A percentile compares a stretch with the other conserved stretches of the same genome.
Conservation (phyloP, 2,329 filamentous ascomycete species). For the Arthrobotrys musiformis region DNA sequence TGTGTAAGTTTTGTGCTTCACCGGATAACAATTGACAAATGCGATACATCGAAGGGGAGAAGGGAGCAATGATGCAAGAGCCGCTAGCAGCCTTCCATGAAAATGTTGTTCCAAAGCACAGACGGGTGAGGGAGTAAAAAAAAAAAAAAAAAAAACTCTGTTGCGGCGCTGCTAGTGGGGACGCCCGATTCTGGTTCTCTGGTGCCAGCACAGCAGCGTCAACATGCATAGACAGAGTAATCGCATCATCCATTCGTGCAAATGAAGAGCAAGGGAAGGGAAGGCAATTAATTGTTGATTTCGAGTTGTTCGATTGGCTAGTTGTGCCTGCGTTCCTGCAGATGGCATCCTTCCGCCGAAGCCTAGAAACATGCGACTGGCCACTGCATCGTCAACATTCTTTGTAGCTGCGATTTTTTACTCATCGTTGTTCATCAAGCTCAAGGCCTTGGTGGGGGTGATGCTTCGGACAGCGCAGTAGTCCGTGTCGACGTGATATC, state of each 20-base stretch:
- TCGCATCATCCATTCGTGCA: slow-evolving; percentile 45
- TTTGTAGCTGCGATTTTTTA: slow-evolving; percentile 32
- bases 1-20: slow-evolving; percentile 43
- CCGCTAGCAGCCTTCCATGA: not conserved
- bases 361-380: slow-evolving; percentile 3
- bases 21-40: slow-evolving; percentile 47
- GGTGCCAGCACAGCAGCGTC: slow-evolving; percentile 54
- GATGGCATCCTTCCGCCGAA: slow-evolving; percentile 8
- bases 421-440: not conserved
- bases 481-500: not conserved
- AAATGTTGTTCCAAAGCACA: slow-evolving; percentile 6
- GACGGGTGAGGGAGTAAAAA: slow-evolving; percentile 5
- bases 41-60: slow-evolving; percentile 13
- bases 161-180: not conserved
- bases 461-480: slow-evolving; percentile 23
- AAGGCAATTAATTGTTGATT: slow-evolving; percentile 29
- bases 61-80: not conserved
- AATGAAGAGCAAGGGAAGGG: slow-evolving; percentile 10
- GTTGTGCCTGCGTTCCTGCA: slow-evolving; percentile 35
- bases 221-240: not conserved
- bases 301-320: slow-evolving; percentile 29
- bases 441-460: slow-evolving; percentile 3
- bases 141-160: slow-evolving; percentile 30
- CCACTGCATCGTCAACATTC: slow-evolving; percentile 17
- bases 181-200: slow-evolving; percentile 21